These are phyloP conservation scores for Solanum chiquidenum DNA, from an alignment of 257 asterid species.

Conservation along the genomic window DNA sequence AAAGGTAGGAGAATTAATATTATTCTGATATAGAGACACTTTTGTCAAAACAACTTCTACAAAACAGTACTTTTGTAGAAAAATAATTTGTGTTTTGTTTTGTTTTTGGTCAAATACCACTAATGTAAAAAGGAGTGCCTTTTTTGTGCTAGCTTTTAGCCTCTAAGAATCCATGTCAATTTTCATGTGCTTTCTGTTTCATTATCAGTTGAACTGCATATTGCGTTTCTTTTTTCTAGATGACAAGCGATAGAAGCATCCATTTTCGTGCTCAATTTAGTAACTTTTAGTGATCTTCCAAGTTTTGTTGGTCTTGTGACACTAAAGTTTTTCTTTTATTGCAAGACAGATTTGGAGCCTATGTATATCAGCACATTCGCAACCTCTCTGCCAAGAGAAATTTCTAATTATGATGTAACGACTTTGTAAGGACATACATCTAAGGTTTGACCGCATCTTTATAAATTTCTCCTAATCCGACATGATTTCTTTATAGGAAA, in stretches of 20 bases:
- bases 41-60: no score
- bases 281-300: no score
- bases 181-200: neutral
- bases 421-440: constrained; percentile 91
- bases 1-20: no score
- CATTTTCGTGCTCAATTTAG: neutral
- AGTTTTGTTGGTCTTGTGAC: no score
- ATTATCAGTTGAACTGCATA: neutral
- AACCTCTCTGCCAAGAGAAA: neutral
- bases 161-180: no score
- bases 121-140: no score
- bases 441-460: constrained; percentile 39
- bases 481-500: neutral
- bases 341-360: neutral
- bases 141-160: no score
- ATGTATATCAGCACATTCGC: neutral
- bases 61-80: no score
- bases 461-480: neutral
- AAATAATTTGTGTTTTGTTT: no score
- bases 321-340: no score
- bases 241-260: neutral
- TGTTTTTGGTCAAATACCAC: no score
- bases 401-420: constrained; percentile 28
- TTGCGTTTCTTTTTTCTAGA: neutral
- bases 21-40: no score